These are phyloP conservation scores for Eudorina sp. DNA, from an alignment of 139 green algal species.

Conservation along the genomic window DNA sequence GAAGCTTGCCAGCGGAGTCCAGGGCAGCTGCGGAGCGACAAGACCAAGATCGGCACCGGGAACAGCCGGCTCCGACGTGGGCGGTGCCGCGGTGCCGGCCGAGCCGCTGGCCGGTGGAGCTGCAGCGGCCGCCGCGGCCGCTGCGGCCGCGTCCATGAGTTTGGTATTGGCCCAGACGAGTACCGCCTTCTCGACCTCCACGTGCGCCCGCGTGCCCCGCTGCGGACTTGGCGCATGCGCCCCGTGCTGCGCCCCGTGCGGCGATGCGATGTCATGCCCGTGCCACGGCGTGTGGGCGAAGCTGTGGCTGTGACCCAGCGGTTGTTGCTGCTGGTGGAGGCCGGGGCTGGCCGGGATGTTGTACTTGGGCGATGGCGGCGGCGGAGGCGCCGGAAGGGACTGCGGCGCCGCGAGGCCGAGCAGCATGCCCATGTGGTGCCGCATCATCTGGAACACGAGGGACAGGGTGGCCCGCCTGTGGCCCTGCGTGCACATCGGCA, in stretches of 20 bases:
- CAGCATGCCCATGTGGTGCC: slow-evolving; percentile 54
- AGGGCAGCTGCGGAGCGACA: not conserved
- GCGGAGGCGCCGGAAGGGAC: not conserved
- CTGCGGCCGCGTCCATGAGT: not conserved
- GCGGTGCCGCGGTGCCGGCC: not conserved
- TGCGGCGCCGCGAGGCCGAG: slow-evolving; percentile 21
- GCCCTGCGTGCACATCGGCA: slow-evolving; percentile 45
- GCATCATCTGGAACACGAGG: slow-evolving; percentile 59
- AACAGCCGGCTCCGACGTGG: not conserved
- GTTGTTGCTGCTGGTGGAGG: not conserved
- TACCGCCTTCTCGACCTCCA: slow-evolving; percentile 50
- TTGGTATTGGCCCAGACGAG: slow-evolving; percentile 44
- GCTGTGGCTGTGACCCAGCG: not conserved
- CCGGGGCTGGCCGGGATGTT: not conserved
- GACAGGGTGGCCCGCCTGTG: slow-evolving; percentile 64
- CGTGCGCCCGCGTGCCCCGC: not conserved
- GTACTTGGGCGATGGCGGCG: not conserved
- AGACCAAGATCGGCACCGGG: not conserved
- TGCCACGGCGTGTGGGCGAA: not conserved
- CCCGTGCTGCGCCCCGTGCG: not conserved
- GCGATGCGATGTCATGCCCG: no score
- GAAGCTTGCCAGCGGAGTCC: slow-evolving; percentile 16
- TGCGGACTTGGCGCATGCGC: slow-evolving; percentile 8
- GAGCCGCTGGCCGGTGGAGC: not conserved
- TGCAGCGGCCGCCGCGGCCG: not conserved